Evolutionary conservation across 352 stramenopile species (phyloP), one percentile per base, ranked within the genome.

Genomic region (Globisporangium middletonii): DNA sequence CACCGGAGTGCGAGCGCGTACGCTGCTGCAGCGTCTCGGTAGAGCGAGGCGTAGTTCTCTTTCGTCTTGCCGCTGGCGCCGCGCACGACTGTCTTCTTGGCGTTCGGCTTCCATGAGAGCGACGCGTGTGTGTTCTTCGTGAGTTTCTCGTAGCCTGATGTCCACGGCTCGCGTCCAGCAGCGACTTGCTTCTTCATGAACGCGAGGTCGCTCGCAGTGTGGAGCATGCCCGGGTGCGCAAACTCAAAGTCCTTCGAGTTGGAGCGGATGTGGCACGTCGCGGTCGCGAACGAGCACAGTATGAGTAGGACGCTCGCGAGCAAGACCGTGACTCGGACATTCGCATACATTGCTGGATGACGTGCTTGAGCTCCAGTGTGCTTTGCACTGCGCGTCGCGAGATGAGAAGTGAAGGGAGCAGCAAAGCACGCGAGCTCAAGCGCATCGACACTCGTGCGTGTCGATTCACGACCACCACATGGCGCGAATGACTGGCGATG

Each of bases 1-100:
- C 60, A 66, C 18, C 55, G 60, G 13, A 66, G 42, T n/a, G 47
- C 60, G 9, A 66, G 55, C 9, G 55, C 55, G 27, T 66, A 66
- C 26, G 60, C 60, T 2, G 60, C 60, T 4, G 60, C 55, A 2
- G 55, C 60, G 49, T 66, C 60, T 16, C 58, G 53, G 48, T 59
- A 66, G n/a, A 66, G 48, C 12, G 35, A 50, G 28, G 13, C 42
- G 26, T 66, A 66, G 28, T 66, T 66, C 47, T 66, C 48, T 28
- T 48, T 56, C 23, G 63, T 53, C 2, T 43, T 50, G 15, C 60
- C 60, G 18, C 59, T 43, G 35, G 15, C 45, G n/a, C 55, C 60
- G 12, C 60, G 60, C 11, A 50, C 63, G 11, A 66, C 48, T 1
- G 23, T 66, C 13, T 33, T 37, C 55, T 58, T 35, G 19, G 55